Base-by-base conservation (phyloP, 495 filamentous ascomycete genomes). In the Aspergillus biplanus region DNA sequence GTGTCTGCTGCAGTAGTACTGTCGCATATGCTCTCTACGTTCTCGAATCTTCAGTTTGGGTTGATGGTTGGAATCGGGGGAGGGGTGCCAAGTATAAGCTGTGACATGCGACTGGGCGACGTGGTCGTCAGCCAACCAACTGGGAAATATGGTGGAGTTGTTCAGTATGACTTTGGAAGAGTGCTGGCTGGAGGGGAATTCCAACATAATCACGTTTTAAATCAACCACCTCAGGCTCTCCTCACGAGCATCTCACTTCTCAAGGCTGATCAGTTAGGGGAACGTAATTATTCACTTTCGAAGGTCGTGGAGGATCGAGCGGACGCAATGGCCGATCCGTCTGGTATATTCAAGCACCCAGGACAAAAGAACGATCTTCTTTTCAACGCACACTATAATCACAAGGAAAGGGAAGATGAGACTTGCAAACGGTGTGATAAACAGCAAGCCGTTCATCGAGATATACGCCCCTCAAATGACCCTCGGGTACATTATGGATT, bases 61-160 rank as follows among this genome's bases (percentile, higher is more conserved):
- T 46, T 73, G 7, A 42, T 71, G 27, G 69, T 73, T 11, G 70
- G 70, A n/a, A 50, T 50, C 47, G 16, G 47, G 6, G 47, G 47
- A 21, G 47, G 47, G 5, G 47, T 27, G 16, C n/a, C 18, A 4
- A 27, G 21, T 2, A n/a, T 7, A 50, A 34, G n/a, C 21, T 49
- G 52, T 6, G 66, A 70, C 16, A 61, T 74, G 6, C 44, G 77
- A 12, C 58, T 79, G 3, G 78, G 79, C n/a, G 77, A 82, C 61
- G 77, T 81, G 2, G 62, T 81, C 15, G 72, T 82, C 31, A 76
- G 76, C 64, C 71, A 70, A 0, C 61, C 21, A 27, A 27, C 21
- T 27, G 21, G 21, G 21, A 27, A 27, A 27, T 27, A 27, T 27
- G 21, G 21, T 1, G 21, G 39, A 13, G 53, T 78, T 4, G 62